Conservation (phyloP, 2,329 filamentous ascomycete genomes). For the Sporothrix globosa region DNA sequence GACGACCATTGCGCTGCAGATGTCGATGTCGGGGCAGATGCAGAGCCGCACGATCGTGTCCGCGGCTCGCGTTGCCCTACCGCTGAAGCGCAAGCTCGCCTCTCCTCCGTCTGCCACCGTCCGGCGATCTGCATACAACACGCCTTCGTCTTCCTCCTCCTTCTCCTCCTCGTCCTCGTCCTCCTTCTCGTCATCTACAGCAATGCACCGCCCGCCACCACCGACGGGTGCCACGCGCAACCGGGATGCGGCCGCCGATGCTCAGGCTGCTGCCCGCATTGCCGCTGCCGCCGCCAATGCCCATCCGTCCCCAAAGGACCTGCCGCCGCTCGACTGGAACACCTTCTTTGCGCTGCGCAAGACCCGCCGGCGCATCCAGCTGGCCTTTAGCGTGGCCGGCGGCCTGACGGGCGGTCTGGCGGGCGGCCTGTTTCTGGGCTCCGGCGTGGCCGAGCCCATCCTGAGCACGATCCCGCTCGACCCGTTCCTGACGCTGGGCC, state of each 20-base stretch:
- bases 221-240: conserved; percentile 26
- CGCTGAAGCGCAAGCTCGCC: conserved; percentile 25
- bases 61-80: not conserved
- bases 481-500: conserved; percentile 80
- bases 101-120: not conserved
- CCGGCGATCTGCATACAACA: not conserved
- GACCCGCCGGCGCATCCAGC: conserved; percentile 79
- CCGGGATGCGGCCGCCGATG: conserved; percentile 36
- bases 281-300: conserved; percentile 23
- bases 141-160: not conserved
- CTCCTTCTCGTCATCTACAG: not conserved
- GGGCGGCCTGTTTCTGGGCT: conserved; percentile 68
- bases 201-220: conserved; percentile 10
- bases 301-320: conserved; percentile 37
- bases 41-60: not conserved
- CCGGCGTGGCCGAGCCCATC: conserved; percentile 71
- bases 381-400: conserved; percentile 72
- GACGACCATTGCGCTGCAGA: not conserved
- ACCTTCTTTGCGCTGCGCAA: conserved; percentile 89
- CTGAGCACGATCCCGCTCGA: conserved; percentile 78
- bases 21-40: not conserved
- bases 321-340: conserved; percentile 75
- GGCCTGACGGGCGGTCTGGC: conserved; percentile 64
- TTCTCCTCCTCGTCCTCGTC: not conserved
- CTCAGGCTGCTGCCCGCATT: conserved; percentile 34